Base-by-base conservation (phyloP, 768 basidiomycete genomes). In the Suillus placidus region DNA sequence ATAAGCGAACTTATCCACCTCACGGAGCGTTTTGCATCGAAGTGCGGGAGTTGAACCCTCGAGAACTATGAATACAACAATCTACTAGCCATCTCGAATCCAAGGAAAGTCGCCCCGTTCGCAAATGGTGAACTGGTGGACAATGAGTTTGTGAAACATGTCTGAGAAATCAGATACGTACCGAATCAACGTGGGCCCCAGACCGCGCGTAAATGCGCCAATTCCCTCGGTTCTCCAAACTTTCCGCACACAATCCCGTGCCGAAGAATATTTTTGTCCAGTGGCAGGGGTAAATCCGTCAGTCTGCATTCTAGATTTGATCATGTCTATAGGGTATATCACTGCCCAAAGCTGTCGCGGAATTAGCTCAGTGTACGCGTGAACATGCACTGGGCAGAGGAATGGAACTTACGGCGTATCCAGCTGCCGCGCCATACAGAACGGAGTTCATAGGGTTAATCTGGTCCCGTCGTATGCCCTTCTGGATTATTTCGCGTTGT, bases 281-380 rank as follows among this genome's bases (percentile, higher is more conserved):
- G 88, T 89, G 18, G 88, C 81, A 4, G 87, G 78, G 13, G 87
- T 83, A 76, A 95, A 95, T 0, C 90, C 92, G 73, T 98, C 97
- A 0, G 96, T 97, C 79, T 99, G 97, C 84, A 98, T 92, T 62
- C 95, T 88, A 34, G 94, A 94, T 75, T 99, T 99, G 73, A 98
- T 88, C 86, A 97, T 93, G 78, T 97, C 95, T 77, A 96, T 91
- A 18, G 95, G 95, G 81, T 97, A 97, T 80, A 95, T 95, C 12
- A 94, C 81, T n/a, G 87, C 89, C 93, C 93, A 95, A 35, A 95
- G 82, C 92, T 94, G 65, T 40, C 47, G 68, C 37, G 57, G 18
- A 26, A 47, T 74, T 30, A 69, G 64, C 65, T 14, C 49, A 52
- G 64, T 20, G 42, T 62, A 30, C 30, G 20, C 23, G 35, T 64